Evolutionary conservation across 169 alveolate genomes (phyloP).

Genomic region (Plasmodium vivax): DNA sequence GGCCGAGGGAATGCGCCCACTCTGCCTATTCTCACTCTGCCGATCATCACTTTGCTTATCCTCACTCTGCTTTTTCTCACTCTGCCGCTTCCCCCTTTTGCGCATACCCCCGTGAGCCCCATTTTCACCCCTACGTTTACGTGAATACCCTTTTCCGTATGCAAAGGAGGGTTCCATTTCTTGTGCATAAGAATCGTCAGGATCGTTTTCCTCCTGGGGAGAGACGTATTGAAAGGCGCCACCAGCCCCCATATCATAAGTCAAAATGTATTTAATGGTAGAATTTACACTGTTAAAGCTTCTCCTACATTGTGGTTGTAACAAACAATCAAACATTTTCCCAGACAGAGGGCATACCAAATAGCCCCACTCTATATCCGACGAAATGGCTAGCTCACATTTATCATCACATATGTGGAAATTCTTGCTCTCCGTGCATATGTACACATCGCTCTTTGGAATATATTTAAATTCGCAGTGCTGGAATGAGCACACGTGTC

Average conservation of each 20-base stretch:
- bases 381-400: conserved; percentile 20
- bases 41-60: neutral
- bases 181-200: neutral
- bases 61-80: neutral
- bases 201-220: neutral
- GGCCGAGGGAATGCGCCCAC: neutral
- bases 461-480: conserved; percentile 13
- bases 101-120: neutral
- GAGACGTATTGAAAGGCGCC: neutral
- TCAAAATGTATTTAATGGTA: neutral
- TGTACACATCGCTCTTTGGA: conserved; percentile 11
- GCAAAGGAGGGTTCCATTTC: neutral
- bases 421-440: conserved; percentile 9
- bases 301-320: neutral
- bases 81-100: neutral
- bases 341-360: conserved; percentile 27
- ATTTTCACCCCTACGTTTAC: neutral
- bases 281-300: neutral
- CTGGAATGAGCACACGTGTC: conserved; percentile 13
- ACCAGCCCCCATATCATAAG: neutral
- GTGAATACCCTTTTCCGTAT: neutral
- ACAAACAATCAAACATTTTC: conserved; percentile 8
- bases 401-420: conserved; percentile 23
- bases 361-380: conserved; percentile 6
- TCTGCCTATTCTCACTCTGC: neutral